Conservation (phyloP, 192 early-diverging fungal species). For the Podila verticillata region DNA sequence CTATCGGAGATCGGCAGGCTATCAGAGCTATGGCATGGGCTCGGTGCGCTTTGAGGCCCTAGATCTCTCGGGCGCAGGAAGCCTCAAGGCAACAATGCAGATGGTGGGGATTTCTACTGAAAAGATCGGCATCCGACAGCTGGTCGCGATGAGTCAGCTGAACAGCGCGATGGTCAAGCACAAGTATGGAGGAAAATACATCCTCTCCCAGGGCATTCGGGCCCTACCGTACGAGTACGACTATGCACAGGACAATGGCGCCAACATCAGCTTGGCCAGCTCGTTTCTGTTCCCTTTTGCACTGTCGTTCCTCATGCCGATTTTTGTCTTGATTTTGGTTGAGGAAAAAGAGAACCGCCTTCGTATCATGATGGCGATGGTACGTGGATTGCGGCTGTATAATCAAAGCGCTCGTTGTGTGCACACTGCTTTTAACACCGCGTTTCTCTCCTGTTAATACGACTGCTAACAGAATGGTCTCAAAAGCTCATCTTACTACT, state of each 20-base stretch:
- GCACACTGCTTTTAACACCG: no score
- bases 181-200: conserved; percentile 22
- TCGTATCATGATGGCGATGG: conserved; percentile 50
- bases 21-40: neutral
- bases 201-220: conserved; percentile 29
- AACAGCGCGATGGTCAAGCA: conserved; percentile 29
- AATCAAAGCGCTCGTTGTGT: no score
- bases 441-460: no score
- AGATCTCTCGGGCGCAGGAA: neutral
- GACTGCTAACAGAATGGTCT: conserved; percentile 33
- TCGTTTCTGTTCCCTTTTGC: conserved; percentile 30
- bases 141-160: conserved; percentile 26
- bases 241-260: neutral
- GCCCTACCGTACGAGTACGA: conserved; percentile 19
- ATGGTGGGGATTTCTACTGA: neutral
- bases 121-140: conserved; percentile 12
- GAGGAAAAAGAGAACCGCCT: conserved; percentile 44
- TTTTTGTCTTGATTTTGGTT: conserved; percentile 39
- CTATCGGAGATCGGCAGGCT: no score
- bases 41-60: conserved; percentile 4
- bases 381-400: neutral
- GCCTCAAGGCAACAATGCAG: conserved; percentile 25
- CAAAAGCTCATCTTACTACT: conserved; percentile 17
- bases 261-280: conserved; percentile 4
- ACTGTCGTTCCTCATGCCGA: conserved; percentile 35